phyloP scores from a whole-genome alignment of 2,329 filamentous ascomycete species.

The Phoma sp. region DNA sequence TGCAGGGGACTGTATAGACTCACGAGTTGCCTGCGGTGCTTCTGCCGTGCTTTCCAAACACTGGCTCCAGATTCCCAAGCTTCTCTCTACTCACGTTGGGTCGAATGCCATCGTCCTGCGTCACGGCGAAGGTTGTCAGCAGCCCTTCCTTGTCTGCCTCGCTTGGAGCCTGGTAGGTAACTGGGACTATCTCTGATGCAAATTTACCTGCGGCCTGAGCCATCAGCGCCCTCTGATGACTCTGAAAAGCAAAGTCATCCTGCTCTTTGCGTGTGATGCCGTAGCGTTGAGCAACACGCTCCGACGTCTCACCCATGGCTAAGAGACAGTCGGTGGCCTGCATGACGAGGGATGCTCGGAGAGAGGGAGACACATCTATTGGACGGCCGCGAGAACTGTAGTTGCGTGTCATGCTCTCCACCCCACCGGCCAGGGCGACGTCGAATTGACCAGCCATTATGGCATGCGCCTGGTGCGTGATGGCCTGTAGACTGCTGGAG shows the following conservation, averaged over 20 bases:
- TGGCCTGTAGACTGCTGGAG: conserved; percentile 92
- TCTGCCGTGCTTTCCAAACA: conserved; percentile 87
- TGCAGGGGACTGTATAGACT: not conserved
- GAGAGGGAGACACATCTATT: conserved; percentile 75
- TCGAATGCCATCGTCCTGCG: conserved; percentile 87
- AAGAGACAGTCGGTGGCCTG: conserved; percentile 86
- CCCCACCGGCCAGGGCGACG: conserved; percentile 84
- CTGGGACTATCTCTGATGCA: conserved; percentile 91
- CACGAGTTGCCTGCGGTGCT: conserved; percentile 84
- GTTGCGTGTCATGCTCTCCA: conserved; percentile 89
- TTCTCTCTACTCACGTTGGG: conserved; percentile 85
- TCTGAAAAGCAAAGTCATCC: conserved; percentile 86
- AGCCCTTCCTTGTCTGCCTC: conserved; percentile 73
- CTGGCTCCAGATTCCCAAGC: conserved; percentile 82
- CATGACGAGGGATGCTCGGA: conserved; percentile 74
- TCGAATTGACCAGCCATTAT: conserved; percentile 83
- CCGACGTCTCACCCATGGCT: conserved; percentile 98
- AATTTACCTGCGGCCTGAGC: conserved; percentile 91
- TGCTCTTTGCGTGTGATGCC: conserved; percentile 78
- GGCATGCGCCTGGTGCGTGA: conserved; percentile 89
- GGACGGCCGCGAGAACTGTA: conserved; percentile 78
- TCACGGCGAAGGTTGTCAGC: conserved; percentile 76
- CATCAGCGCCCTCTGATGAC: conserved; percentile 82
- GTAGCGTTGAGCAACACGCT: conserved; percentile 93
- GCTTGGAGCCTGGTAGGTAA: conserved; percentile 80